Evolutionary conservation across 2,329 filamentous ascomycete species (phyloP).

Genomic region (Penicillium sp.): DNA sequence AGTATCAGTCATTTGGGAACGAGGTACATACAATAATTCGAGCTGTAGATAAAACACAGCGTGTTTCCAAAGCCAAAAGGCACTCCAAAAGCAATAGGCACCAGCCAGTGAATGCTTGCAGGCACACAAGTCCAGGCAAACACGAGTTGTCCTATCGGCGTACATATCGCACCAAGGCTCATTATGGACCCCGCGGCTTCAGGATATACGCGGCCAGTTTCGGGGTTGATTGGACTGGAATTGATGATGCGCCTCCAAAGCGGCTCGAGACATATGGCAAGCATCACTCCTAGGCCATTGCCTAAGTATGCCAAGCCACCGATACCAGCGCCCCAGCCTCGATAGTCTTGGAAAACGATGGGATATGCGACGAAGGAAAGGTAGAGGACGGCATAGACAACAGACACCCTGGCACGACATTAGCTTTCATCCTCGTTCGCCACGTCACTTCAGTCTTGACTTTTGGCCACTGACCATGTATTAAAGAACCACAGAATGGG

Average conservation of each 20-base stretch:
- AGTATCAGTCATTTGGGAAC: no score
- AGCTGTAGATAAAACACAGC: constrained; percentile 76
- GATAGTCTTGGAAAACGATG: constrained; percentile 44
- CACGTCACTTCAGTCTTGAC: constrained; percentile 34
- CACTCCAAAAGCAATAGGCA: constrained; percentile 76
- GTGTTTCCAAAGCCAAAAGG: constrained; percentile 77
- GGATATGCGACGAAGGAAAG: constrained; percentile 42
- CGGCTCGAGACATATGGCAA: not conserved
- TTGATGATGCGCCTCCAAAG: constrained; percentile 65
- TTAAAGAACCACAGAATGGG: constrained; percentile 89
- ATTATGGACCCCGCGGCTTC: constrained; percentile 80
- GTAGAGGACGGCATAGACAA: constrained; percentile 40
- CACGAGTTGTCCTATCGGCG: constrained; percentile 75
- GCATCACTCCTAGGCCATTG: not conserved
- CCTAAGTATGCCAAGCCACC: not conserved
- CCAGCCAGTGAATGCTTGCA: constrained; percentile 74
- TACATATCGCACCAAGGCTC: constrained; percentile 72
- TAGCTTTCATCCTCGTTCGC: no score
- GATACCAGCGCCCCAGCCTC: constrained; percentile 45
- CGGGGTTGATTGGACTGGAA: constrained; percentile 70
- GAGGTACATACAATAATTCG: no score
- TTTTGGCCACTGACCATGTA: no score
- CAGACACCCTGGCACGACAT: no score
- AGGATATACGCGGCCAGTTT: constrained; percentile 70
- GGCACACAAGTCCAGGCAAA: constrained; percentile 87